A percentile compares a stretch with the other conserved stretches of the same genome.
phyloP scores from a whole-genome alignment of 2,329 filamentous ascomycete genomes.

The Trichoderma afroharzianum region DNA sequence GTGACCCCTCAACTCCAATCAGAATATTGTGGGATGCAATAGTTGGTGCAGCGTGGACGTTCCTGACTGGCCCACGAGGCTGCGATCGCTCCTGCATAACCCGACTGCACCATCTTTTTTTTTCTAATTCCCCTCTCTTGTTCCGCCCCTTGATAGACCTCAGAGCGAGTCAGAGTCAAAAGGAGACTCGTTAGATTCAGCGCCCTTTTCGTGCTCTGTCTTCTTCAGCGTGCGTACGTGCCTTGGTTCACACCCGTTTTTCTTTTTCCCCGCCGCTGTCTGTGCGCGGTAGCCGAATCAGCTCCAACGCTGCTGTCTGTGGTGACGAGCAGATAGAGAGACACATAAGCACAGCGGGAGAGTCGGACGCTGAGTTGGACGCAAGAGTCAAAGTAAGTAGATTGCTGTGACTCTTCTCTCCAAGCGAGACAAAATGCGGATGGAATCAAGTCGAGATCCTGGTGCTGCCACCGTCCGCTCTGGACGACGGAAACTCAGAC shows the following conservation, averaged over 20 bases:
- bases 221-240: neutral
- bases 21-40: constrained; percentile 19
- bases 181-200: neutral
- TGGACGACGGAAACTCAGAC: constrained; percentile 27
- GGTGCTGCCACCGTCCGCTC: constrained; percentile 27
- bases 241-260: neutral
- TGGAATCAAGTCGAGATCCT: constrained; percentile 30
- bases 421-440: constrained; percentile 26
- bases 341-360: neutral
- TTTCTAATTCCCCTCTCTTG: constrained; percentile 1
- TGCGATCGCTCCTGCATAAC: constrained; percentile 20
- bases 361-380: neutral
- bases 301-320: constrained; percentile 2
- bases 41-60: constrained; percentile 24
- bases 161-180: neutral
- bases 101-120: constrained; percentile 13
- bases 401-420: neutral
- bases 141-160: neutral
- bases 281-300: constrained; percentile 5
- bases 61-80: constrained; percentile 25
- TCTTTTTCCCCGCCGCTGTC: neutral
- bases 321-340: neutral
- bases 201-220: neutral
- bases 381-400: neutral
- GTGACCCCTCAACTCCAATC: constrained; percentile 21